Evolutionary conservation across 768 basidiomycete species (phyloP), one percentile per base, ranked within the genome.

Genomic region (Kondoa malvinella): DNA sequence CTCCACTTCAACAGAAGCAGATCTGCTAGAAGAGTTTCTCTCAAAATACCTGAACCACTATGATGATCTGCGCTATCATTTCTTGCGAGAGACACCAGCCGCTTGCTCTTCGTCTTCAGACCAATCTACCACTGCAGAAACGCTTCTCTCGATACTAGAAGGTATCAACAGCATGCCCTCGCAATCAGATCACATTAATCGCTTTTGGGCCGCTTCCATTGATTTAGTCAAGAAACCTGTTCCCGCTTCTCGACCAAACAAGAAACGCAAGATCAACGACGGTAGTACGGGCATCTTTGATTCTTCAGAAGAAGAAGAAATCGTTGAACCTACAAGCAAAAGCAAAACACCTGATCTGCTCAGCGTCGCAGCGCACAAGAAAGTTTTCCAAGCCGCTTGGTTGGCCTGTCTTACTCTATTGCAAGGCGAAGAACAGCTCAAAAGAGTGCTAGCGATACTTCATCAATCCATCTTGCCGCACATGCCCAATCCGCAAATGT

Each of bases 1-100:
- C 76, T 79, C 3, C 85, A 86, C 69, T 57, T 65, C 66, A 69
- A 75, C 57, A 32, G 64, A 68, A 0, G 68, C 72, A 56, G 57
- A 72, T 67, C 83, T 89, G 1, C 78, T 85, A 29, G 78, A 83
- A 57, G 77, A 81, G 14, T 89, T 90, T 73, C 78, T 85, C 66
- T 81, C 82, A 60, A 85, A 82, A 16, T 92, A 86, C 85, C 81
- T 89, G 72, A 85, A 83, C 71, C 83, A 87, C 3, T 74, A 87
- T 75, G 87, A 89, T 73, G 90, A 94, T 73, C 79, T 92, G 33
- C 83, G 90, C 68, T 92, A 87, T 87, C 88, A 87, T 79, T 91
- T 90, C 79, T 81, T 94, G 34, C 82, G 86, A 57, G 87, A 91
- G 29, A 70, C 73, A 31, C 73, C 80, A 87, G 66, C 82, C 80